Evolutionary conservation across 345 rosid species (phyloP).

Genomic region (Schrenkiella parvula): DNA sequence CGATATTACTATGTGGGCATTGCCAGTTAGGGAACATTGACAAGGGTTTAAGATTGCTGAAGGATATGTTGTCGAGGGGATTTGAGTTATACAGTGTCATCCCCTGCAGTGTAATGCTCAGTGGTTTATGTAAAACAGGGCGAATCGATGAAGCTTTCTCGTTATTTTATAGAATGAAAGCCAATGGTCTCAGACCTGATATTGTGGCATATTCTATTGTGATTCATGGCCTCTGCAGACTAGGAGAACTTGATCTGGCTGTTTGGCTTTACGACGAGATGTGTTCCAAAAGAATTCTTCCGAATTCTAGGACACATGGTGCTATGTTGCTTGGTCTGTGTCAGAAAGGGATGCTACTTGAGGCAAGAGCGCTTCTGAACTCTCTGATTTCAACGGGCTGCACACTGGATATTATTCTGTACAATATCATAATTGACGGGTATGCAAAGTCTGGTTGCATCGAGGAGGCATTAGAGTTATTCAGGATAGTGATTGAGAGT

Average conservation of each 20-base stretch:
- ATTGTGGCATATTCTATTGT: slow-evolving; percentile 62
- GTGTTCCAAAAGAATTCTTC: slow-evolving; percentile 42
- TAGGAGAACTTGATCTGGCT: slow-evolving; percentile 57
- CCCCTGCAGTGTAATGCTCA: slow-evolving; percentile 50
- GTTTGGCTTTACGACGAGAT: slow-evolving; percentile 48
- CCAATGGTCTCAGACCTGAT: slow-evolving; percentile 47
- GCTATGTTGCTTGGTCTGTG: slow-evolving; percentile 56
- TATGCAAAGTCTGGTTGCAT: slow-evolving; percentile 52
- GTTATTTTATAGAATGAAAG: slow-evolving; percentile 50
- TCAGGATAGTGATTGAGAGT: slow-evolving; percentile 33
- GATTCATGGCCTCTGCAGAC: slow-evolving; percentile 68
- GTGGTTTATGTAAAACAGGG: slow-evolving; percentile 66
- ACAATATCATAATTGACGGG: slow-evolving; percentile 67
- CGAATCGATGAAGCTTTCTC: slow-evolving; percentile 46
- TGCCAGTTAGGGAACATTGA: slow-evolving; percentile 55
- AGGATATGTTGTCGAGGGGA: slow-evolving; percentile 57
- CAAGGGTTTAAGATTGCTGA: slow-evolving; percentile 48
- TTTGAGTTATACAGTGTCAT: slow-evolving; percentile 42
- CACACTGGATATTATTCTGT: slow-evolving; percentile 43
- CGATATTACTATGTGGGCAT: slow-evolving; percentile 52
- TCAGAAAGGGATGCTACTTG: slow-evolving; percentile 45
- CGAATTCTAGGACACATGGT: slow-evolving; percentile 43
- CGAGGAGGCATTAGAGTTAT: slow-evolving; percentile 51
- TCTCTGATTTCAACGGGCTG: slow-evolving; percentile 38
- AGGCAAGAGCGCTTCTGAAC: slow-evolving; percentile 58